Evolutionary conservation across 1,284 basidiomycete genomes (phyloP).

Genomic region (Naganishia cerealis): DNA sequence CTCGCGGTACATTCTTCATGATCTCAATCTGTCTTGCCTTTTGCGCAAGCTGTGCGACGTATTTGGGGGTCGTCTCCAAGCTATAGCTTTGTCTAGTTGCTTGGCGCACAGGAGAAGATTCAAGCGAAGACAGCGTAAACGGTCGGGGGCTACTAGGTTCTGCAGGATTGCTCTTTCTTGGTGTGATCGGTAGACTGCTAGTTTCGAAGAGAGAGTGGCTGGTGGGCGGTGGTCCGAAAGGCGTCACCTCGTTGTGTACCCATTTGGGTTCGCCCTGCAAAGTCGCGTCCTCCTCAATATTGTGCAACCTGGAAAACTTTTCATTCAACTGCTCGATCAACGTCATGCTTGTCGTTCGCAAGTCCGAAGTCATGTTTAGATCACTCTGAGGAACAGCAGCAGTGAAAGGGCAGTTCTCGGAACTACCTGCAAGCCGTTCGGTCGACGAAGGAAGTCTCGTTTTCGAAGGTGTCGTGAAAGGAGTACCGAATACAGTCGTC

Average conservation of each 20-base stretch:
- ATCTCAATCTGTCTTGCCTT: conserved; percentile 19
- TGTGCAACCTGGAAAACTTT: conserved; percentile 14
- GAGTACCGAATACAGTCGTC: not conserved
- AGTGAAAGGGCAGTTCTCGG: not conserved
- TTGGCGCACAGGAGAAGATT: not conserved
- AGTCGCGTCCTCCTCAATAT: not conserved
- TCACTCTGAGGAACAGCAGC: not conserved
- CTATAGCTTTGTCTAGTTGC: not conserved
- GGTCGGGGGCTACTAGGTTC: not conserved
- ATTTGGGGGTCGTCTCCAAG: conserved; percentile 13
- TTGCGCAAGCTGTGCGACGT: conserved; percentile 14
- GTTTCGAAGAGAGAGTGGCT: not conserved
- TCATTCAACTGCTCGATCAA: conserved; percentile 28
- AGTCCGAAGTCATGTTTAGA: not conserved
- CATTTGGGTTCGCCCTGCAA: not conserved
- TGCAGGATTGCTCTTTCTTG: not conserved
- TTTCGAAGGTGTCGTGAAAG: conserved; percentile 15
- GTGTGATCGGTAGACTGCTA: conserved; percentile 11
- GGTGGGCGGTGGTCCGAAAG: not conserved
- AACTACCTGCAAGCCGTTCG: not conserved
- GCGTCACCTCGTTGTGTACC: not conserved
- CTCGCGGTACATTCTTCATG: conserved; percentile 27
- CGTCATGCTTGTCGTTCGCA: not conserved
- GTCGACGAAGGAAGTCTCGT: not conserved
- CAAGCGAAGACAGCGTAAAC: not conserved